These are phyloP conservation scores for Chromera velia DNA, from an alignment of 73 alveolate genomes.

Conservation along the genomic window DNA sequence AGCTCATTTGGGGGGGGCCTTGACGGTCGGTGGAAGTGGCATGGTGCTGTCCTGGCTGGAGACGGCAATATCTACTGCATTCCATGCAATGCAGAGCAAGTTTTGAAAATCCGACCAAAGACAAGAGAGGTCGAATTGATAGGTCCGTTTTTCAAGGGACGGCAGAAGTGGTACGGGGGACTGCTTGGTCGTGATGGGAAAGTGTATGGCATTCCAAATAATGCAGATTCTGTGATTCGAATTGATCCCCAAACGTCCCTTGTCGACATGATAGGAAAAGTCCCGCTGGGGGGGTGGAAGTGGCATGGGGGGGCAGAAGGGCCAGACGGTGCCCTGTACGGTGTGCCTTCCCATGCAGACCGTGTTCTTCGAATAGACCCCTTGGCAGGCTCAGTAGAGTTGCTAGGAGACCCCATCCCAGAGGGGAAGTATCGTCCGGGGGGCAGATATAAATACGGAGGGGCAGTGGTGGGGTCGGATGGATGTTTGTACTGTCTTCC, in stretches of 20 bases:
- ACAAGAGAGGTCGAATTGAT: conserved; percentile 3
- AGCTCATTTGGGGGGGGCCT: conserved; percentile 17
- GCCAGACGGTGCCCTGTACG: conserved; percentile 22
- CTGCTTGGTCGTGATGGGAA: conserved; percentile 16
- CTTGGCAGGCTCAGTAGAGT: neutral
- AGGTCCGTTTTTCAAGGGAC: conserved; percentile 17
- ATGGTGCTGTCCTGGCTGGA: conserved; percentile 13
- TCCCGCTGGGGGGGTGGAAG: conserved; percentile 21
- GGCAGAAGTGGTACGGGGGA: conserved; percentile 29
- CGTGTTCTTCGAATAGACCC: conserved; percentile 23
- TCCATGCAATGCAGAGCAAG: conserved; percentile 21
- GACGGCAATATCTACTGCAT: conserved; percentile 35
- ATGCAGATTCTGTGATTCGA: conserved; percentile 11
- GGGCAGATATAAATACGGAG: conserved; percentile 28
- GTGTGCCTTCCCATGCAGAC: conserved; percentile 28
- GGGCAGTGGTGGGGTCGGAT: conserved; percentile 28
- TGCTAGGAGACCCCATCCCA: neutral
- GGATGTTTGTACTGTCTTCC: conserved; percentile 15
- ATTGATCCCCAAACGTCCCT: neutral
- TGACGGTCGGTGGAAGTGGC: conserved; percentile 31
- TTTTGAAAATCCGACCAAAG: conserved; percentile 1
- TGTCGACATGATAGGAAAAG: conserved; percentile 7
- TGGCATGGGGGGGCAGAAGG: conserved; percentile 27
- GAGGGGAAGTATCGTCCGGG: neutral
- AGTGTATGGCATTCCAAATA: conserved; percentile 19